Evolutionary conservation across 75 land plant genomes (phyloP).

Genomic region (Isoetes taiwanensis): DNA sequence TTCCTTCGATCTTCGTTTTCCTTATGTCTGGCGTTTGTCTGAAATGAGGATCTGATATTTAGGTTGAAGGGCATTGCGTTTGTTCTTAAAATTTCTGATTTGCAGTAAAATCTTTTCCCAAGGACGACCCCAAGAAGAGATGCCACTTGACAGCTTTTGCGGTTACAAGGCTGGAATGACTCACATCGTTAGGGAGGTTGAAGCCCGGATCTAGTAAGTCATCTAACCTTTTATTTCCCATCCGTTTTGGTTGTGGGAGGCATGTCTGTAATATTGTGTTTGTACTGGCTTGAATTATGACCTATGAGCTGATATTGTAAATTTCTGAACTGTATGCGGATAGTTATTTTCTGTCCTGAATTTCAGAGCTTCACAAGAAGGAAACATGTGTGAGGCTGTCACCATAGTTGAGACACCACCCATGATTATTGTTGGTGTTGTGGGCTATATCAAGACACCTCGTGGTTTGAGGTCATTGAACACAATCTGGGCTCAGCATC

Average conservation of each 20-base stretch:
- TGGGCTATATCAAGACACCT: conserved; percentile 64
- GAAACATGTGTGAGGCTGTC: conserved; percentile 85
- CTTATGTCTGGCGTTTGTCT: too few relatives aligned
- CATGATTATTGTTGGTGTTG: conserved; percentile 69
- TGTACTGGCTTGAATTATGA: too few relatives aligned
- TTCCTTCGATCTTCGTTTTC: too few relatives aligned
- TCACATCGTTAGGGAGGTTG: conserved; percentile 86
- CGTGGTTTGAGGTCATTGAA: conserved; percentile 47
- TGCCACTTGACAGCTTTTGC: conserved; percentile 59
- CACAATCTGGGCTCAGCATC: conserved; percentile 77
- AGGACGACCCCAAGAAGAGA: conserved; percentile 54
- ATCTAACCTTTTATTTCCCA: not conserved
- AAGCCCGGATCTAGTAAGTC: conserved; percentile 84
- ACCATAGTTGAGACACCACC: conserved; percentile 78
- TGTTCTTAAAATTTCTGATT: too few relatives aligned
- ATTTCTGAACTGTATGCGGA: not conserved
- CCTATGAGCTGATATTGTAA: not conserved
- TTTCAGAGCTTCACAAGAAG: conserved; percentile 69
- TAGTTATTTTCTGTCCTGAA: not conserved
- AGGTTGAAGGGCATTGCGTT: too few relatives aligned
- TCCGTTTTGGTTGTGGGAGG: not conserved
- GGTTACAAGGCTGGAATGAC: conserved; percentile 99
- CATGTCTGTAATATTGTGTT: not conserved
- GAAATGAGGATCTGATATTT: too few relatives aligned
- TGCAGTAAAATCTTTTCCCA: conserved; percentile 82